phyloP scores from a whole-genome alignment of 306 rosid genomes.

The Lablab purpureus region DNA sequence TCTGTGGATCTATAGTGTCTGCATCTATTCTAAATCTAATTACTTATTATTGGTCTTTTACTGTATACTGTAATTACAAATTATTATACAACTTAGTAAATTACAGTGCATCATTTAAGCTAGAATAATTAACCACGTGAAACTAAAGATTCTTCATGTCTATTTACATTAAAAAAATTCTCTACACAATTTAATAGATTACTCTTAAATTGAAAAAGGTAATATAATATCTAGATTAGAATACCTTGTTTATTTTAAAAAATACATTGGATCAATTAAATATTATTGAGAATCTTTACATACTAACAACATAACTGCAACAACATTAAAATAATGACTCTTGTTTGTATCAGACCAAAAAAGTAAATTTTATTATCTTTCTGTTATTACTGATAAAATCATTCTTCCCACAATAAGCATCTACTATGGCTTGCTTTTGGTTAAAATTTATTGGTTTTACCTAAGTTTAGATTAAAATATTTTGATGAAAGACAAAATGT shows the following conservation, averaged over 20 bases:
- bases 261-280: slow-evolving; percentile 17
- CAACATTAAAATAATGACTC: slow-evolving; percentile 30
- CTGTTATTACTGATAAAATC: slow-evolving; percentile 33
- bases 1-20: slow-evolving; percentile 37
- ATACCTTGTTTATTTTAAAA: neutral
- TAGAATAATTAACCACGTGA: slow-evolving; percentile 34
- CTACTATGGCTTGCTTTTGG: slow-evolving; percentile 20
- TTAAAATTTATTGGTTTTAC: slow-evolving; percentile 4
- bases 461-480: slow-evolving; percentile 16
- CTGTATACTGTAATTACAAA: neutral
- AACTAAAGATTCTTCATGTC: slow-evolving; percentile 37
- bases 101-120: slow-evolving; percentile 37
- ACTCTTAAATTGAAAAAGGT: slow-evolving; percentile 33
- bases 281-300: slow-evolving; percentile 44
- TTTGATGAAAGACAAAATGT: neutral
- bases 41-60: neutral
- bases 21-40: neutral
- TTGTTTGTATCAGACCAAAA: neutral
- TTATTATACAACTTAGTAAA: slow-evolving; percentile 25
- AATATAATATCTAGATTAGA: slow-evolving; percentile 43
- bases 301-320: slow-evolving; percentile 43
- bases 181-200: slow-evolving; percentile 1
- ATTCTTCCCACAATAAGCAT: slow-evolving; percentile 24
- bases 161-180: slow-evolving; percentile 18
- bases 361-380: neutral